These are phyloP conservation scores for Viridothelium virens DNA, from an alignment of 495 filamentous ascomycete genomes.

Conservation along the genomic window DNA sequence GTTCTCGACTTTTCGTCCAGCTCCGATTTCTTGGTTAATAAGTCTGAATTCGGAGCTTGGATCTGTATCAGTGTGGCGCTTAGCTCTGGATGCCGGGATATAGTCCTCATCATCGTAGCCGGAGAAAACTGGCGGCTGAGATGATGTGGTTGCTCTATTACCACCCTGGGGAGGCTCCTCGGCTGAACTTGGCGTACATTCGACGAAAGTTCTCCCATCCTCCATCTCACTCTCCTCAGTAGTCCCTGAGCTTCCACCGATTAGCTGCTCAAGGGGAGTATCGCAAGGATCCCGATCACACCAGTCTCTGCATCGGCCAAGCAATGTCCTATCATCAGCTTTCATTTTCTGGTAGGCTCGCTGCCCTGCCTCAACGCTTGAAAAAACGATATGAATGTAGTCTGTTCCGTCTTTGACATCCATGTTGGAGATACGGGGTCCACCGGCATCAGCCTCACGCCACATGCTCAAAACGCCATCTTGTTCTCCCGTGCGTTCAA, in stretches of 20 bases:
- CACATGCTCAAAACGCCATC: conserved; percentile 4
- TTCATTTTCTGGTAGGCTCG: background rate
- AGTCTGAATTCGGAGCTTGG: background rate
- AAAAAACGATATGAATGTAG: background rate
- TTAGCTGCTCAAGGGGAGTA: background rate
- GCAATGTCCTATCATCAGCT: conserved; percentile 1
- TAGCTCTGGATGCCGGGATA: background rate
- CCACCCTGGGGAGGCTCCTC: background rate
- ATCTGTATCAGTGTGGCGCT: background rate
- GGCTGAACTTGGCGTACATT: too few relatives aligned
- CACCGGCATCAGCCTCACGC: background rate
- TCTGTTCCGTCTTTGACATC: background rate
- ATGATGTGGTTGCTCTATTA: background rate
- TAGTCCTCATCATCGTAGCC: background rate
- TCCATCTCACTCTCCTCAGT: background rate
- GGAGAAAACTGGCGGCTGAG: background rate
- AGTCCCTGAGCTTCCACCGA: background rate
- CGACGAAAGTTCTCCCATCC: background rate
- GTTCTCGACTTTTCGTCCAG: background rate
- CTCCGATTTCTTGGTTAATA: background rate
- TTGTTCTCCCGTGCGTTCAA: background rate
- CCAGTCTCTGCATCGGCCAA: background rate
- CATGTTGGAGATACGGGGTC: background rate
- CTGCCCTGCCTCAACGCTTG: background rate
- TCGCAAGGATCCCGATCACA: conserved; percentile 2